Percentiles rank a stretch among this genome's conserved stretches.
These are phyloP conservation scores for Nemania sp. DNA, from an alignment of 2,329 filamentous ascomycete species.

Conservation along the genomic window DNA sequence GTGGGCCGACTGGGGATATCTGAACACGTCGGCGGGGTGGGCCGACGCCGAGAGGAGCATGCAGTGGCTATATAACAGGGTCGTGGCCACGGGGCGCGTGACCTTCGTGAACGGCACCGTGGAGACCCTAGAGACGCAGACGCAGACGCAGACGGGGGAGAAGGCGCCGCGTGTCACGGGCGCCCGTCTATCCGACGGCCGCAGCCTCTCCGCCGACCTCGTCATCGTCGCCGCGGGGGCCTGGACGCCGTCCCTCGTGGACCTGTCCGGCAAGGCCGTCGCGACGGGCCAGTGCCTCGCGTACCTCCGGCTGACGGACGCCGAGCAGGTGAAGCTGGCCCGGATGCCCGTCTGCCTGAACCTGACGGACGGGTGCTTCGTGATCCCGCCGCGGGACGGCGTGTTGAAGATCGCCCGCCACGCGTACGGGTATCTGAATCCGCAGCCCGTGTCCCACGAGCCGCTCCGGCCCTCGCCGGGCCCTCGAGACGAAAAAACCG, in stretches of 20 bases:
- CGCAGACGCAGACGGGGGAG: slow-evolving; percentile 40
- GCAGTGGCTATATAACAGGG: slow-evolving; percentile 62
- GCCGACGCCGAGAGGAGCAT: slow-evolving; percentile 75
- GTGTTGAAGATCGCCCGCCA: slow-evolving; percentile 74
- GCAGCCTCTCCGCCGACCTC: slow-evolving; percentile 65
- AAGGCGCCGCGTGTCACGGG: slow-evolving; percentile 54
- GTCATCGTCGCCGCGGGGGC: slow-evolving; percentile 84
- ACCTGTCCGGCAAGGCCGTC: slow-evolving; percentile 74
- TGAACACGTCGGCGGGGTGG: slow-evolving; percentile 79
- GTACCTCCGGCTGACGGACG: slow-evolving; percentile 74
- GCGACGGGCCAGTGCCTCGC: slow-evolving; percentile 82
- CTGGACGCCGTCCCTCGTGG: slow-evolving; percentile 79
- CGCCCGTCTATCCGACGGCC: slow-evolving; percentile 56
- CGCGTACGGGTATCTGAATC: slow-evolving; percentile 69
- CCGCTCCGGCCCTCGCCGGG: slow-evolving; percentile 21
- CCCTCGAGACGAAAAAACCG: slow-evolving; percentile 1
- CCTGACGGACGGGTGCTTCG: slow-evolving; percentile 71
- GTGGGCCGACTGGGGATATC: slow-evolving; percentile 70
- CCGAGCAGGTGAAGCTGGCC: slow-evolving; percentile 68
- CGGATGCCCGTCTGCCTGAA: slow-evolving; percentile 75
- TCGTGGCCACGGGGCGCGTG: slow-evolving; percentile 60
- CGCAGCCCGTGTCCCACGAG: slow-evolving; percentile 43
- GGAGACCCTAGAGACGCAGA: slow-evolving; percentile 42
- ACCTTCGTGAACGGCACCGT: slow-evolving; percentile 58
- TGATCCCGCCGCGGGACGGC: slow-evolving; percentile 67